These are phyloP conservation scores for Thielaviopsis populi DNA, from an alignment of 2,329 filamentous ascomycete genomes.

Conservation along the genomic window DNA sequence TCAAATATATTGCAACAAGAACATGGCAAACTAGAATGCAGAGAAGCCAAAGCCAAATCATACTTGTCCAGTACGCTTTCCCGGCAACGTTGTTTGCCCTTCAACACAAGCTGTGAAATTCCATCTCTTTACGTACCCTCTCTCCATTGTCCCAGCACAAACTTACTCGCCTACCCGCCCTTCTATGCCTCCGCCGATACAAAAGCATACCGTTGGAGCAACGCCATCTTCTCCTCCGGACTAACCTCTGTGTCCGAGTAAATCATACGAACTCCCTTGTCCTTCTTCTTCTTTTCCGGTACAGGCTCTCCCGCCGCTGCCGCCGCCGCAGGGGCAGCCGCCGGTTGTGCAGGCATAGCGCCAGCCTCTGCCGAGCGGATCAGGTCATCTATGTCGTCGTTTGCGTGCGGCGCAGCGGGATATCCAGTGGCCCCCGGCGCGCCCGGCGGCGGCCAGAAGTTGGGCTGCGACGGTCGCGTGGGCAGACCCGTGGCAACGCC, in stretches of 20 bases:
- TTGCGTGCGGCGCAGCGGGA: conserved; percentile 21
- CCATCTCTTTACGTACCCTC: not conserved
- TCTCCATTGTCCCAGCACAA: not conserved
- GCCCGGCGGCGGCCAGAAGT: conserved; percentile 10
- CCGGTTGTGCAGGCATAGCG: conserved; percentile 26
- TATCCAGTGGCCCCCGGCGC: conserved; percentile 22
- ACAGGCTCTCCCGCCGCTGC: conserved; percentile 24
- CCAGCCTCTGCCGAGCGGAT: conserved; percentile 51
- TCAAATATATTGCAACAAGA: not conserved
- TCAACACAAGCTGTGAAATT: not conserved
- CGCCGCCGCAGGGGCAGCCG: conserved; percentile 28
- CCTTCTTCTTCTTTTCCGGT: conserved; percentile 48
- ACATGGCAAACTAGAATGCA: conserved; percentile 2
- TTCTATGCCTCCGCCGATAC: conserved; percentile 26
- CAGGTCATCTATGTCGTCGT: conserved; percentile 49
- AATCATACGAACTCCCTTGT: conserved; percentile 54
- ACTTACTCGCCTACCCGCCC: not conserved
- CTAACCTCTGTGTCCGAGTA: conserved; percentile 69
- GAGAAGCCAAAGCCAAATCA: conserved; percentile 6
- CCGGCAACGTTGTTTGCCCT: not conserved
- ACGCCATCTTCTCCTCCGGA: conserved; percentile 80
- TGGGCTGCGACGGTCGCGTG: conserved; percentile 25
- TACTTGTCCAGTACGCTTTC: not conserved
- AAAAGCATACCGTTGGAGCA: conserved; percentile 57
- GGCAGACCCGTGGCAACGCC: conserved; percentile 30